Conservation (phyloP, 2,329 filamentous ascomycete genomes). For the Rhexocercosporidium sp. region DNA sequence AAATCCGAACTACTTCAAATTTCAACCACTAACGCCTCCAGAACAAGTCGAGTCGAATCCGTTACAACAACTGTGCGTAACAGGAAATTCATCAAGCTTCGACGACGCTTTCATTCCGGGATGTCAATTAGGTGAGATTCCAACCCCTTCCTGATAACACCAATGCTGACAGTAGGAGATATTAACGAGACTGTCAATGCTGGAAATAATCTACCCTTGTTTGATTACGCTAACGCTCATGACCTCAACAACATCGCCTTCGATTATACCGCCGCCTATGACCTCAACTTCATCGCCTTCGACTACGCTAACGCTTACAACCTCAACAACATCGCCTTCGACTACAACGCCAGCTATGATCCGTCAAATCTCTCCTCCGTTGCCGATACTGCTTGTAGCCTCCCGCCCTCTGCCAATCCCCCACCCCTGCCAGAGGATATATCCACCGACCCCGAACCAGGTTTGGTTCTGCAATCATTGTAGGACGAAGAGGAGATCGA, state of each 20-base stretch:
- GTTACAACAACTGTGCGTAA: not conserved
- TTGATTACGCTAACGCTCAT: slow-evolving; percentile 2
- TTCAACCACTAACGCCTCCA: not conserved
- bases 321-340: not conserved
- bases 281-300: not conserved
- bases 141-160: not conserved
- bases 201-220: slow-evolving; percentile 1
- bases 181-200: slow-evolving; percentile 3
- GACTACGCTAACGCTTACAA: not conserved
- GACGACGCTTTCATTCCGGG: not conserved
- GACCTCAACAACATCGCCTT: not conserved
- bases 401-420: not conserved
- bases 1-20: not conserved
- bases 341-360: not conserved
- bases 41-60: not conserved
- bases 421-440: not conserved
- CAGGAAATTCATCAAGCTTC: not conserved
- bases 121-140: slow-evolving; percentile 7
- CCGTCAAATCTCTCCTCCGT: not conserved
- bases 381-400: not conserved
- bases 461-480: not conserved
- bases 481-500: not conserved
- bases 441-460: not conserved
- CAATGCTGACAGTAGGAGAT: not conserved
- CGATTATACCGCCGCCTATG: too few relatives aligned